Evolutionary conservation across 305 asterid genomes (phyloP).

Genomic region (Fraxinus dipetala): DNA sequence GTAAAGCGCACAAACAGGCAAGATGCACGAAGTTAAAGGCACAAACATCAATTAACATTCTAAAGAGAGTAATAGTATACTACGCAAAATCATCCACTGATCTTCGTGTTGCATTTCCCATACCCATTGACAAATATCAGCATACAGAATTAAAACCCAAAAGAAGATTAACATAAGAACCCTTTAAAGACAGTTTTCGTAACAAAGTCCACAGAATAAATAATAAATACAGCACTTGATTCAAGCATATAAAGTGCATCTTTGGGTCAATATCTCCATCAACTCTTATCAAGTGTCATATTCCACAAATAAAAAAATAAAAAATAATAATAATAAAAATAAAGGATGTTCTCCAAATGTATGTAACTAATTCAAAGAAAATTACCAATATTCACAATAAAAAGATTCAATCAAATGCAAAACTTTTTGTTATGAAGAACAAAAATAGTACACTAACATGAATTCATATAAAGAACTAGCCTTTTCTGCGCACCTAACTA

Average conservation of each 20-base stretch:
- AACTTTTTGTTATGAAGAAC: background rate
- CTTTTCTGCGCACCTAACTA: background rate
- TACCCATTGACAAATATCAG: background rate
- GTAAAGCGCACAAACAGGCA: background rate
- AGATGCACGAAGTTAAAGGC: background rate
- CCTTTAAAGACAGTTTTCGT: background rate
- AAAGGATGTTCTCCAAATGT: background rate
- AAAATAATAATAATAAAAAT: background rate
- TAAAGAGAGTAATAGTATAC: background rate
- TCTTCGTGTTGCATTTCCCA: background rate
- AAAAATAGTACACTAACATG: background rate
- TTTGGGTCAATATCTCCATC: background rate
- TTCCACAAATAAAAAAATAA: background rate
- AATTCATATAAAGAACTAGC: background rate
- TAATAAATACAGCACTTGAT: background rate
- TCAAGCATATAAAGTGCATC: background rate
- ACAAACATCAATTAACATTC: background rate
- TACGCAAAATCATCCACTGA: background rate
- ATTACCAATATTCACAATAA: background rate
- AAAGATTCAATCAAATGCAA: background rate
- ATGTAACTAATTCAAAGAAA: background rate
- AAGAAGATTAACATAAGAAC: background rate
- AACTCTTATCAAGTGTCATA: background rate
- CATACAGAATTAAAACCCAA: background rate
- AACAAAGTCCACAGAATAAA: background rate